Evolutionary conservation across 2,329 filamentous ascomycete genomes (phyloP), one percentile per base, ranked within the genome.

Genomic region (Dactylellina drechsleri): DNA sequence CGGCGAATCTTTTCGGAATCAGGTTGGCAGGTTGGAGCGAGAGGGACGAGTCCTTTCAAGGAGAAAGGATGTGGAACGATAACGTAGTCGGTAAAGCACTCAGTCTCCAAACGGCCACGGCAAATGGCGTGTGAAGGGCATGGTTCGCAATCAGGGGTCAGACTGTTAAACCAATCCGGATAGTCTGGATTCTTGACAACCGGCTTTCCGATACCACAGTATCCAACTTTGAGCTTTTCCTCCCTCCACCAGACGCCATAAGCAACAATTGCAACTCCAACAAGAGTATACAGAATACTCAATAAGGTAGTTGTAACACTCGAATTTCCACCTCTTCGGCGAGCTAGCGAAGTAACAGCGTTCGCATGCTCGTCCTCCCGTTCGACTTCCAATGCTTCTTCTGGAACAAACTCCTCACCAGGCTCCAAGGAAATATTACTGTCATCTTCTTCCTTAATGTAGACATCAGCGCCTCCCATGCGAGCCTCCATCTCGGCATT

Each of bases 141-240:
- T 36, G 89, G 89, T 81, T 98, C 94, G 81, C 95, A 99, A 78
- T 91, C 86, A 12, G 94, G 94, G 31, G 92, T 85, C 4, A 93
- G 83, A 8, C 88, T 84, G 58, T 88, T 85, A 7, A 91, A 85
- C 85, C 89, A 91, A 54, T 92, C 88, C 15, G 66, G 31, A 23
- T 50, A 65, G 2, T 94, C 93, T 16, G 97, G 84, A 23, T 87
- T 85, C 12, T 90, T 84, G 31, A 88, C 86, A 10, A 86, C 76
- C 54, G 83, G 82, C 62, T 89, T 87, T 23, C 91, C 95, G 62
- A 96, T 87, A 12, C 93, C 93, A 81, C 95, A 99, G 81, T 96
- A 99, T 40, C 96, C 95, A 18, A 98, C 92, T 15, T 92, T 91
- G n/a, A 97, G 85, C 85, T 98, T 98, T 82, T 99, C 95, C 81